Percentiles rank a stretch among this genome's conserved stretches.
Evolutionary conservation across 1,284 basidiomycete genomes (phyloP).

Genomic region (Trametes pubescens): DNA sequence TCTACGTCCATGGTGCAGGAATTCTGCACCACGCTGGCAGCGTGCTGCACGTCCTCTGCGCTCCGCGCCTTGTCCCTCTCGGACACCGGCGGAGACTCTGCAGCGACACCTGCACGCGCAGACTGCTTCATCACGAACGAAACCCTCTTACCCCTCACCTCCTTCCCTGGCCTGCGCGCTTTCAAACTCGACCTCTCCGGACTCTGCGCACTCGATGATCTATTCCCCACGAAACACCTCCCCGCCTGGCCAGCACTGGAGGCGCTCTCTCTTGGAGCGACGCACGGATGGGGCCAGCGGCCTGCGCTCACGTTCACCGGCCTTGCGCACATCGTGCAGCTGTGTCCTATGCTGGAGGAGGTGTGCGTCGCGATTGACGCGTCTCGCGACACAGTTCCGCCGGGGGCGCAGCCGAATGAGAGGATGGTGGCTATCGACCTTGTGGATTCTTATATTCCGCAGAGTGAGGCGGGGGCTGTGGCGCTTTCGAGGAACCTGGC

Average conservation of each 20-base stretch:
- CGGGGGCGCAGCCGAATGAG: not conserved
- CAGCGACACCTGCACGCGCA: not conserved
- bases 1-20: not conserved
- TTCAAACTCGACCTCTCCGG: constrained; percentile 20
- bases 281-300: constrained; percentile 9
- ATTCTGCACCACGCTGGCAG: constrained; percentile 5
- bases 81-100: not conserved
- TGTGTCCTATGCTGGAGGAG: constrained; percentile 10
- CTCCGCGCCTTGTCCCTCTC: constrained; percentile 8
- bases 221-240: not conserved
- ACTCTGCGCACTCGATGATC: constrained; percentile 9
- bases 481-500: constrained; percentile 10
- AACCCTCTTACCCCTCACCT: constrained; percentile 6
- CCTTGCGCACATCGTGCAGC: constrained; percentile 12
- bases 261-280: constrained; percentile 10
- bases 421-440: constrained; percentile 15
- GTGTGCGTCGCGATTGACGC: constrained; percentile 20
- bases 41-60: not conserved
- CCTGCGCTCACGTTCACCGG: constrained; percentile 17
- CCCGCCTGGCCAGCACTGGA: constrained; percentile 14
- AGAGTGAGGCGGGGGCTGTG: constrained; percentile 11
- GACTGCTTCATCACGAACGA: constrained; percentile 2
- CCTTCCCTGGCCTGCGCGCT: constrained; percentile 8
- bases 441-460: constrained; percentile 15
- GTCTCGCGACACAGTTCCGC: not conserved